These are phyloP conservation scores for Pholiota molesta DNA, from an alignment of 768 basidiomycete genomes.

Conservation along the genomic window DNA sequence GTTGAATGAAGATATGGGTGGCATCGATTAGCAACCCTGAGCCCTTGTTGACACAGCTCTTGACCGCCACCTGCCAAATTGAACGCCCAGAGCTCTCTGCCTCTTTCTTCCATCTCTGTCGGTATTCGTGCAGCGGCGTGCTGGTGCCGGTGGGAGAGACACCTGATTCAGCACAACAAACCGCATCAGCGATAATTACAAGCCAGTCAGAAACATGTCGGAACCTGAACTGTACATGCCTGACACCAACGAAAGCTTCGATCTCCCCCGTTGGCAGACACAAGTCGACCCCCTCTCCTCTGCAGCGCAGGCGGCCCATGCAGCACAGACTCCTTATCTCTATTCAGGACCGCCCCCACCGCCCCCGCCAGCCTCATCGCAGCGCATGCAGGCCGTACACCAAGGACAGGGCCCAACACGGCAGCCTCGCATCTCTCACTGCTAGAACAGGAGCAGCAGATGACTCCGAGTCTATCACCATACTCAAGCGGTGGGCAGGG, in stretches of 20 bases:
- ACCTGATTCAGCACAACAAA: conserved; percentile 19
- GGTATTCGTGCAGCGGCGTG: conserved; percentile 9
- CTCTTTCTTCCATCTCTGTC: conserved; percentile 10
- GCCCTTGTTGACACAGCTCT: conserved; percentile 28
- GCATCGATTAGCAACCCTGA: conserved; percentile 33
- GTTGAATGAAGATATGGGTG: conserved; percentile 17
- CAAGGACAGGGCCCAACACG: conserved; percentile 43
- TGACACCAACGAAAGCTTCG: conserved; percentile 82
- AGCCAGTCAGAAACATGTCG: conserved; percentile 52
- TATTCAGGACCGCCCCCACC: conserved; percentile 62
- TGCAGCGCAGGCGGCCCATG: conserved; percentile 52
- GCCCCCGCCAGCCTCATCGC: conserved; percentile 45
- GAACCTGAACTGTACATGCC: conserved; percentile 79
- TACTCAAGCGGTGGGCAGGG: conserved; percentile 55
- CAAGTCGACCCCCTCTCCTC: conserved; percentile 58
- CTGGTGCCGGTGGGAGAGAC: conserved; percentile 11
- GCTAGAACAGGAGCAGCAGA: conserved; percentile 64
- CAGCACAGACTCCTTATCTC: conserved; percentile 53
- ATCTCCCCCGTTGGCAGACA: conserved; percentile 76
- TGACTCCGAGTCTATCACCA: conserved; percentile 43
- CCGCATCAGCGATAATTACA: conserved; percentile 22
- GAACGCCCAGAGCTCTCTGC: conserved; percentile 9
- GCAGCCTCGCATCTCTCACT: conserved; percentile 67
- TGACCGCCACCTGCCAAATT: conserved; percentile 27
- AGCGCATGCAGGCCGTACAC: conserved; percentile 53